These are phyloP conservation scores for Helotiales sp. DNA, from an alignment of 2,329 filamentous ascomycete species.

Conservation along the genomic window DNA sequence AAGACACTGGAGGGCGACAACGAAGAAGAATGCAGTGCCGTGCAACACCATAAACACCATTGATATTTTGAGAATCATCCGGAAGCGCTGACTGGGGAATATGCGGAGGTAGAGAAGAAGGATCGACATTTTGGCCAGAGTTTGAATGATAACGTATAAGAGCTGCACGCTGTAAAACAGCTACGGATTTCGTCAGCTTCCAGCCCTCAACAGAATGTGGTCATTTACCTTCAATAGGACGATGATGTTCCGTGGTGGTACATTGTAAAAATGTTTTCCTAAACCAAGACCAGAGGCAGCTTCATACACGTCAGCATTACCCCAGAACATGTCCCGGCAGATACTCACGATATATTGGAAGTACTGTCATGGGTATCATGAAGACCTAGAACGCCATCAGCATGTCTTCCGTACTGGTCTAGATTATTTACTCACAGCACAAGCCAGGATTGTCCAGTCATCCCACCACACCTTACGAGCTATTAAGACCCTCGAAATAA, in stretches of 20 bases:
- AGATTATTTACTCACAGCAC: constrained; percentile 19
- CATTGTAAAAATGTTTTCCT: constrained; percentile 34
- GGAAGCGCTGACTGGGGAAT: constrained; percentile 25
- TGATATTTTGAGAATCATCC: constrained; percentile 1
- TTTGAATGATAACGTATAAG: constrained; percentile 25
- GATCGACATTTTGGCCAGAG: constrained; percentile 27
- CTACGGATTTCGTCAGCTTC: constrained; percentile 17
- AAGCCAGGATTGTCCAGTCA: constrained; percentile 28
- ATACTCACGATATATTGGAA: constrained; percentile 26
- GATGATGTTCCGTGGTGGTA: constrained; percentile 25
- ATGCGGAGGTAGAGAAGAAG: constrained; percentile 33
- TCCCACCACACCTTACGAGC: constrained; percentile 29
- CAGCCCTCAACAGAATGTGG: background rate
- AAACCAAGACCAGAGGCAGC: constrained; percentile 28
- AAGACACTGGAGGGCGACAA: constrained; percentile 32
- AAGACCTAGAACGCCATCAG: constrained; percentile 3
- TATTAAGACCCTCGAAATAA: constrained; percentile 24
- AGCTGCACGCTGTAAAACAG: constrained; percentile 27
- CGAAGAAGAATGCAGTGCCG: constrained; percentile 24
- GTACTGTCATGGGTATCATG: constrained; percentile 26
- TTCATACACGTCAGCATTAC: background rate
- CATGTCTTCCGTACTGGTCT: background rate
- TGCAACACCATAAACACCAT: constrained; percentile 23
- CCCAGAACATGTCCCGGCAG: background rate
- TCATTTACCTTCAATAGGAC: constrained; percentile 27